Evolutionary conservation across 257 asterid genomes (phyloP).

Genomic region (Paraleonurus japonicus): DNA sequence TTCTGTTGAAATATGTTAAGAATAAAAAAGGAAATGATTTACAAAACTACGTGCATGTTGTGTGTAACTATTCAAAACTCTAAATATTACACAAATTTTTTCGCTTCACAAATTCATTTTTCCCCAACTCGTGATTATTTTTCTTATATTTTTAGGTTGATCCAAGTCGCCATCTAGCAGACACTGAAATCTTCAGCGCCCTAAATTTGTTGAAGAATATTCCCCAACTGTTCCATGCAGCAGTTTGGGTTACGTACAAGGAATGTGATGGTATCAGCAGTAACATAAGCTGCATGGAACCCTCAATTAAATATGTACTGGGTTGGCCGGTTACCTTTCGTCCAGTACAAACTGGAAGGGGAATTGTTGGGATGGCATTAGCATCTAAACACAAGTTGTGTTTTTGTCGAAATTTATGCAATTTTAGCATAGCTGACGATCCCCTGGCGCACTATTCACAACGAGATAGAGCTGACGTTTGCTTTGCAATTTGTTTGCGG

Average conservation of each 20-base stretch:
- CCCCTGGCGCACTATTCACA: background rate
- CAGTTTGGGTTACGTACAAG: background rate
- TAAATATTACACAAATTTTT: background rate
- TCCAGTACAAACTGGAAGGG: background rate
- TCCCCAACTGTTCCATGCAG: constrained; percentile 3
- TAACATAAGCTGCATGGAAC: background rate
- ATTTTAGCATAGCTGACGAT: constrained; percentile 11
- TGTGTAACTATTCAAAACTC: background rate
- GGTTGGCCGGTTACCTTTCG: background rate
- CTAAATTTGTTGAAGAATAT: background rate
- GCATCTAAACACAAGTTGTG: background rate
- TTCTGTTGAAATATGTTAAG: background rate
- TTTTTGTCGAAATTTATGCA: background rate
- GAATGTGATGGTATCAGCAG: background rate
- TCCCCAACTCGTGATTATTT: no score
- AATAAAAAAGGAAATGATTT: no score
- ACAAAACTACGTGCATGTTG: background rate
- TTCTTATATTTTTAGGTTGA: background rate
- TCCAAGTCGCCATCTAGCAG: background rate
- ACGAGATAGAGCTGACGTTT: background rate
- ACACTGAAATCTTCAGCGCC: background rate
- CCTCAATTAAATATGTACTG: background rate
- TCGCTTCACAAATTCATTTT: background rate
- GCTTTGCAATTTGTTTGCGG: constrained; percentile 4
- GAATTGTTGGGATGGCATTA: background rate